A percentile compares a stretch with the other conserved stretches of the same genome.
Conservation (phyloP, 1,139 yeast species). For the Suhomyces choctaworum region DNA sequence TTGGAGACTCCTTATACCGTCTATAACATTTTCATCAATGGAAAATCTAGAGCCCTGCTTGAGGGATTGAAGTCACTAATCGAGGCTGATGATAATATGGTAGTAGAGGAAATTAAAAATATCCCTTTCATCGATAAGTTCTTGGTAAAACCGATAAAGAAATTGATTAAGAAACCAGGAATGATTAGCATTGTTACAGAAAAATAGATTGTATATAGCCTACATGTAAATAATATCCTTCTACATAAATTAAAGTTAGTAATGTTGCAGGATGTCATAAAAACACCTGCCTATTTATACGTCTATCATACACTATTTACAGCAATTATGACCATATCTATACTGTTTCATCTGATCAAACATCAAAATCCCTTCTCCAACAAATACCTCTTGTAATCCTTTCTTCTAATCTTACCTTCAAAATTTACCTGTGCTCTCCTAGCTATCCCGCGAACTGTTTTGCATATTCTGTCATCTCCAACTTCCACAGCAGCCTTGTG, state of each 20-base stretch:
- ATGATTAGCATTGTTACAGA: slow-evolving; percentile 29
- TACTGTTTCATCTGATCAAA: no score
- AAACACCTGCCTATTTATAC: slow-evolving; percentile 3
- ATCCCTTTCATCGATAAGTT: slow-evolving; percentile 11
- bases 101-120: slow-evolving; percentile 18
- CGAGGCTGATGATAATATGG: slow-evolving; percentile 25
- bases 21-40: slow-evolving; percentile 65
- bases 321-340: slow-evolving; percentile 7
- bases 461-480: slow-evolving; percentile 47
- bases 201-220: slow-evolving; percentile 4
- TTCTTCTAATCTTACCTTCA: slow-evolving; percentile 42
- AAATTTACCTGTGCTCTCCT: slow-evolving; percentile 34
- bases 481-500: slow-evolving; percentile 48
- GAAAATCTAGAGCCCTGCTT: slow-evolving; percentile 59
- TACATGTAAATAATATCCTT: slow-evolving; percentile 6
- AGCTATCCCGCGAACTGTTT: slow-evolving; percentile 35
- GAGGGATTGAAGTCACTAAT: slow-evolving; percentile 35
- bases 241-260: neutral
- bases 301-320: slow-evolving; percentile 21
- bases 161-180: slow-evolving; percentile 29
- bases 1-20: slow-evolving; percentile 36
- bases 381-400: slow-evolving; percentile 33
- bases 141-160: slow-evolving; percentile 15
- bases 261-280: neutral
- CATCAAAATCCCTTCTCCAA: slow-evolving; percentile 35